Percentiles rank a stretch among this genome's conserved stretches.
phyloP scores from a whole-genome alignment of 495 filamentous ascomycete species.

The Neurospora cerealis region DNA sequence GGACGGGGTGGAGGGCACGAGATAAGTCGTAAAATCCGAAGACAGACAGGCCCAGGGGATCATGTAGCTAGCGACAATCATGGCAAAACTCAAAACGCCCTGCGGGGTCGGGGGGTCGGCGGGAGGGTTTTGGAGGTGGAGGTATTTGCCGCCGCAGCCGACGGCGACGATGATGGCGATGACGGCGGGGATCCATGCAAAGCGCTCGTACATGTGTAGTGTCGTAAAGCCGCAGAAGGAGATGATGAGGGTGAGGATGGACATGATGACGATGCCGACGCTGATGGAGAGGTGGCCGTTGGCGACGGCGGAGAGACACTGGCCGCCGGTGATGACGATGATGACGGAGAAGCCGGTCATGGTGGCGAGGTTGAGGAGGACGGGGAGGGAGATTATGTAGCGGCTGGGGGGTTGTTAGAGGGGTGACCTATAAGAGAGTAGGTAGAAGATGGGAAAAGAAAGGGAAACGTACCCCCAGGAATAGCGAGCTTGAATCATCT shows the following conservation, averaged over 20 bases:
- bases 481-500: slow-evolving; percentile 47
- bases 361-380: slow-evolving; percentile 40
- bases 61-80: slow-evolving; percentile 37
- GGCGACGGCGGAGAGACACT: slow-evolving; percentile 42
- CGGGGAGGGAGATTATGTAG: slow-evolving; percentile 34
- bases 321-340: slow-evolving; percentile 36
- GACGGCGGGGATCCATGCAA: slow-evolving; percentile 47
- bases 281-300: slow-evolving; percentile 34
- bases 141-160: slow-evolving; percentile 22
- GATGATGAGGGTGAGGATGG: slow-evolving; percentile 43
- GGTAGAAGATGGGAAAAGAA: not conserved
- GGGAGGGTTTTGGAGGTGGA: slow-evolving; percentile 20
- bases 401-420: slow-evolving; percentile 12
- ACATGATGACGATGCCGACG: slow-evolving; percentile 44
- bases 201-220: slow-evolving; percentile 52
- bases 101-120: slow-evolving; percentile 16
- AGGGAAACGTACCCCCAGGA: slow-evolving; percentile 33
- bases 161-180: slow-evolving; percentile 34
- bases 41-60: slow-evolving; percentile 36
- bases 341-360: slow-evolving; percentile 40
- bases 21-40: slow-evolving; percentile 40
- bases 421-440: not conserved
- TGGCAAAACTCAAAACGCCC: slow-evolving; percentile 28
- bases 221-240: slow-evolving; percentile 49
- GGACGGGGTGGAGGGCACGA: slow-evolving; percentile 35